These are phyloP conservation scores for Cladosporium velox DNA, from an alignment of 2,329 filamentous ascomycete genomes.

Conservation along the genomic window DNA sequence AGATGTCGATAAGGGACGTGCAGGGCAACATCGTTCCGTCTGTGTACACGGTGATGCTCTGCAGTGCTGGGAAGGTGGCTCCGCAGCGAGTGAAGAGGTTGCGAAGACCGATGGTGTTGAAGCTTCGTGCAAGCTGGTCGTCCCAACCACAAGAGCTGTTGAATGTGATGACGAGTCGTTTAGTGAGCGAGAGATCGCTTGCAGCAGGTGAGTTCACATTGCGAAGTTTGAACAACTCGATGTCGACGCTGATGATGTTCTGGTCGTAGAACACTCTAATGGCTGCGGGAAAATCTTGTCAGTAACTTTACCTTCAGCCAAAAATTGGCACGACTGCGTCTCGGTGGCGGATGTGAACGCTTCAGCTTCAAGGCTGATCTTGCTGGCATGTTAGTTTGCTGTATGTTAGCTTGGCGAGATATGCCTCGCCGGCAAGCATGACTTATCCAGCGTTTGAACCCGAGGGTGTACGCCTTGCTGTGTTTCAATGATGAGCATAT, in stretches of 20 bases:
- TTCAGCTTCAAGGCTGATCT: background rate
- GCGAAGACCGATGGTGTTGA: background rate
- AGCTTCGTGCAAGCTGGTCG: background rate
- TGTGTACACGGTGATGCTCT: background rate
- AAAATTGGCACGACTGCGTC: background rate
- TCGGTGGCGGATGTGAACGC: background rate
- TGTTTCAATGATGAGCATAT: no score
- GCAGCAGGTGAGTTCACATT: background rate
- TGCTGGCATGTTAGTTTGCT: background rate
- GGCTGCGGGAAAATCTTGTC: background rate
- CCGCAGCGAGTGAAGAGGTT: background rate
- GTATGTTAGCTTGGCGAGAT: background rate
- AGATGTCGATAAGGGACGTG: background rate
- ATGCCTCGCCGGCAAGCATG: background rate
- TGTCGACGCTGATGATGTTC: constrained; percentile 1
- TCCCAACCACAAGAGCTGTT: background rate
- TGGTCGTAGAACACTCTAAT: background rate
- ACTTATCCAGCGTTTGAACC: background rate
- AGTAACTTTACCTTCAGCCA: background rate
- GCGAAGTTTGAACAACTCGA: background rate
- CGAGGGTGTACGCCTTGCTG: no score
- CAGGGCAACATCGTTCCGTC: background rate
- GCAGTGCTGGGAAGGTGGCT: background rate
- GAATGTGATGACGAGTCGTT: background rate
- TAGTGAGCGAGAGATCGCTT: constrained; percentile 3